Evolutionary conservation across 306 rosid species (phyloP).

Genomic region (Argentina anserina): DNA sequence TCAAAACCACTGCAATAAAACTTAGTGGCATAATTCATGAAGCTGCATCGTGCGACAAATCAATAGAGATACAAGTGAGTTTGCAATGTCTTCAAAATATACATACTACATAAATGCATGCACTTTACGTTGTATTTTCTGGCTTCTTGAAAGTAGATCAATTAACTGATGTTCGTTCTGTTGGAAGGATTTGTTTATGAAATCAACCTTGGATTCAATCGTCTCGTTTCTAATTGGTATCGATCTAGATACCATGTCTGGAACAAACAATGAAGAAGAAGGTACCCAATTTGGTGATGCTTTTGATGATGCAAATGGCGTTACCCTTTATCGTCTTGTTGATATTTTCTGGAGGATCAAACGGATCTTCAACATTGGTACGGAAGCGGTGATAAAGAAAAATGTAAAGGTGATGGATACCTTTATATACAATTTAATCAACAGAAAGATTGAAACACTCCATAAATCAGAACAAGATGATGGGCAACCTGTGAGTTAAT

Average conservation of each 20-base stretch:
- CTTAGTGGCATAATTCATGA: slow-evolving; percentile 22
- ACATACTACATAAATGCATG: neutral
- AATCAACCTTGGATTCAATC: slow-evolving; percentile 31
- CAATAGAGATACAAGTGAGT: slow-evolving; percentile 30
- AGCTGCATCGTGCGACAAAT: slow-evolving; percentile 8
- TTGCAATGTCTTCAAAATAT: neutral
- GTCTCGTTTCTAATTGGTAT: slow-evolving; percentile 12
- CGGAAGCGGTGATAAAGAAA: neutral
- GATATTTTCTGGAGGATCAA: neutral
- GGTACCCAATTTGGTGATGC: slow-evolving; percentile 10
- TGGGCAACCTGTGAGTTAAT: too few species aligned
- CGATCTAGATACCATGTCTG: slow-evolving; percentile 25
- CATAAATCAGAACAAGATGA: neutral
- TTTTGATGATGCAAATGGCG: slow-evolving; percentile 26
- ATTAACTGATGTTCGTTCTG: neutral
- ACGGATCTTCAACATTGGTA: neutral
- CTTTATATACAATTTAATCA: neutral
- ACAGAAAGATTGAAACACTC: neutral
- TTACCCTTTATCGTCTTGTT: slow-evolving; percentile 1
- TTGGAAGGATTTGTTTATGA: slow-evolving; percentile 6
- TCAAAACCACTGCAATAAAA: slow-evolving; percentile 23
- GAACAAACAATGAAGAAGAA: slow-evolving; percentile 28
- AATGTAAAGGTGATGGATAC: neutral
- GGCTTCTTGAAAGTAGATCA: neutral
- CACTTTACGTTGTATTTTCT: neutral